Evolutionary conservation across 257 asterid species (phyloP), one percentile per base, ranked within the genome.

Genomic region (Nicotiana tabacum): DNA sequence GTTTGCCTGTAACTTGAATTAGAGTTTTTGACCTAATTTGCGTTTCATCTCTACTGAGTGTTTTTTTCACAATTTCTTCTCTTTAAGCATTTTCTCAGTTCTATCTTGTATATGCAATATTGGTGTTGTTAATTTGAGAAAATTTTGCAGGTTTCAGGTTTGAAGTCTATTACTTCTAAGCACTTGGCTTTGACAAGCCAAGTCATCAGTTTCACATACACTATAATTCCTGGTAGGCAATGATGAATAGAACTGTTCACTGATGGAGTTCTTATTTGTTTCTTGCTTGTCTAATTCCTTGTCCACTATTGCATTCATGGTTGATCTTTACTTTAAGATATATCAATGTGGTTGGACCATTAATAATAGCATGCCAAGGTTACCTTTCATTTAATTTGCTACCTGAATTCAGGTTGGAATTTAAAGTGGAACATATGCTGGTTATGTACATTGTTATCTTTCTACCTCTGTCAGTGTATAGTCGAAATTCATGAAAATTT

Each of bases 181-280:
- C 98, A 96, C 90, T 88, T 96, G 90, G 99, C 98, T 81, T 89
- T 96, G 96, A 97, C 99, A 81, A 96, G 99, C 87, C 99, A 96
- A 88, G 99, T 93, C 84, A 92, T 96, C 84, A 90, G 98, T 87
- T 94, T 94, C 89, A 87, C 93, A 81, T 92, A 92, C 83, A 93
- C 92, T 84, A 82, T 94, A 78, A 91, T 96, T 83, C 98, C 99
- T 83, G 99, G 99, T 96, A 91, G 77, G 98, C 90, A 82, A 87
- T 88, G 66, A 30, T 82, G 64, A 37, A 43, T 21, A 32, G 68
- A 30, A 30, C 81, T 58, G 66, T 48, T 74, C 69, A 64, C 61
- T 27, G 70, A 53, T 82, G 46, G 24, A 66, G 64, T 51, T 76
- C 46, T 51, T 76, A 76, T 76, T 51, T 72, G 39, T 24, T 24